Conservation (phyloP, 805 yeast species). For the Grigorovia yakushimaensis region DNA sequence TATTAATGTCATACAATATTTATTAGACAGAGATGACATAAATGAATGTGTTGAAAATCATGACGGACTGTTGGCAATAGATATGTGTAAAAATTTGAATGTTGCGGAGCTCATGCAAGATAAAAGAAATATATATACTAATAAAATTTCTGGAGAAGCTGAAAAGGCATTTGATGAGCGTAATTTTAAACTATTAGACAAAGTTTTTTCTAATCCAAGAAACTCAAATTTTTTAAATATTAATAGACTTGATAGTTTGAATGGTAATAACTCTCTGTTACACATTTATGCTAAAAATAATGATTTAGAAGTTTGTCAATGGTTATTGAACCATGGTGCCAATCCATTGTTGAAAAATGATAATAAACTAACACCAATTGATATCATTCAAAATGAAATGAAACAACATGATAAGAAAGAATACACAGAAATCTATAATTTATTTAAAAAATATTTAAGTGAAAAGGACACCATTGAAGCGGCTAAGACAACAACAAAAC, state of each 20-base stretch:
- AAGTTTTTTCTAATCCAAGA: conserved; percentile 57
- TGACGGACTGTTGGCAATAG: conserved; percentile 71
- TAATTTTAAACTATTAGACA: conserved; percentile 55
- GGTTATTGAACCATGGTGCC: conserved; percentile 86
- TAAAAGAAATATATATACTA: conserved; percentile 71
- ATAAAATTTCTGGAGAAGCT: conserved; percentile 54
- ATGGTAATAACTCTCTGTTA: conserved; percentile 82
- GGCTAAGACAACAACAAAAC: conserved; percentile 30
- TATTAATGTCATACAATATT: conserved; percentile 58
- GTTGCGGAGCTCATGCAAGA: conserved; percentile 70
- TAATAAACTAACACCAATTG: conserved; percentile 72
- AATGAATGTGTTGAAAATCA: conserved; percentile 76
- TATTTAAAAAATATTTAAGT: conserved; percentile 64
- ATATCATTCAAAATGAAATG: conserved; percentile 40
- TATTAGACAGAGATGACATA: conserved; percentile 53
- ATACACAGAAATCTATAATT: conserved; percentile 37
- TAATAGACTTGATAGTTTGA: conserved; percentile 78
- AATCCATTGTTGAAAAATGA: conserved; percentile 85
- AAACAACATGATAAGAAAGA: conserved; percentile 23
- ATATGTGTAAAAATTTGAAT: conserved; percentile 50
- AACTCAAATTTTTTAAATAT: conserved; percentile 76
- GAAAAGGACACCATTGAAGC: conserved; percentile 57
- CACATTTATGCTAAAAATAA: conserved; percentile 75
- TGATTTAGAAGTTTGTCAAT: conserved; percentile 73
- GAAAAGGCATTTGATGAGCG: conserved; percentile 60